phyloP scores from a whole-genome alignment of 345 rosid genomes.

The Eucalyptus lansdowneana region DNA sequence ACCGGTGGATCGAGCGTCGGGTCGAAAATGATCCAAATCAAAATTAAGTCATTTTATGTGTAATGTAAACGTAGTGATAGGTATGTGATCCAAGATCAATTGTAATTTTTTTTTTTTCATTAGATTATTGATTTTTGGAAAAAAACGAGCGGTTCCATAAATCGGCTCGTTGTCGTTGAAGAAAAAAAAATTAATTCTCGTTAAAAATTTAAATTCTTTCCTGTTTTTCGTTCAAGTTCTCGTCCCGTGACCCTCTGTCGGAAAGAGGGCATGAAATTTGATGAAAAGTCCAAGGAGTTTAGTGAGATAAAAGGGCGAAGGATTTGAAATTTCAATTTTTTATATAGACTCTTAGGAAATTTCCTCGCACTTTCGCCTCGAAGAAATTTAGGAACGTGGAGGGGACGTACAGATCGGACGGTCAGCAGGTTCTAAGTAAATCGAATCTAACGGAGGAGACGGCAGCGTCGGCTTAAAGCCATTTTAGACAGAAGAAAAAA shows the following conservation, averaged over 20 bases:
- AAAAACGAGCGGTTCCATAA: too few relatives aligned
- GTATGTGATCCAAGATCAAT: too few relatives aligned
- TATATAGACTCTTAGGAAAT: too few relatives aligned
- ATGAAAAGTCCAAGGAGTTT: too few relatives aligned
- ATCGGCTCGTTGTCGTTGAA: rapidly evolving
- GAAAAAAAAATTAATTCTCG: too few relatives aligned
- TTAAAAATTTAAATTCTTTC: not conserved
- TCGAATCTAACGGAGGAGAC: constrained; percentile 28
- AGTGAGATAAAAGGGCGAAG: not conserved
- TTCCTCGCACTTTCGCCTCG: not conserved
- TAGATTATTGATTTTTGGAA: too few relatives aligned
- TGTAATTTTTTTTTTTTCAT: too few relatives aligned
- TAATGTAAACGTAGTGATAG: rapidly evolving
- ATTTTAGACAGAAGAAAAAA: not conserved
- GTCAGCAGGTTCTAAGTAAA: not conserved
- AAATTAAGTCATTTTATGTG: too few relatives aligned
- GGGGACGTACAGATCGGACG: constrained; percentile 13
- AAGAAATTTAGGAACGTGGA: not conserved
- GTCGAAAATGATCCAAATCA: rapidly evolving
- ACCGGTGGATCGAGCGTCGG: rapidly evolving
- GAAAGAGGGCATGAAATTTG: not conserved
- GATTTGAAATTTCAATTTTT: too few relatives aligned
- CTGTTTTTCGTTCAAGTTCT: rapidly evolving
- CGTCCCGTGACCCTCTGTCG: not conserved
- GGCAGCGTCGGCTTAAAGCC: constrained; percentile 34